These are phyloP conservation scores for Eruca vesicaria DNA, from an alignment of 441 rosid genomes.

Conservation along the genomic window DNA sequence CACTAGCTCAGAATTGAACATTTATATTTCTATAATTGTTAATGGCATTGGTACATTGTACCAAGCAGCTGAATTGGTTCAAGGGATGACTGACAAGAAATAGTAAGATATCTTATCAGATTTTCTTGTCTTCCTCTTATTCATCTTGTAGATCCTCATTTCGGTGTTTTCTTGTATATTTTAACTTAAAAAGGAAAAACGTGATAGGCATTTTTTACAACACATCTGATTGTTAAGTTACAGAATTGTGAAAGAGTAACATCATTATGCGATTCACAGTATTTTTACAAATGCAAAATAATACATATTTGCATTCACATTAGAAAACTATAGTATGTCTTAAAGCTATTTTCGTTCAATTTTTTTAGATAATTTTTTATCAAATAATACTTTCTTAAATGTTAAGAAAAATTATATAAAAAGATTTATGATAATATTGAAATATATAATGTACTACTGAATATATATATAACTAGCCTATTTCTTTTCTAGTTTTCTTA, in stretches of 20 bases:
- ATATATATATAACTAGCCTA: too few species aligned
- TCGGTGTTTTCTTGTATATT: not conserved
- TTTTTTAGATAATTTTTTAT: not conserved
- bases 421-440: too few species aligned
- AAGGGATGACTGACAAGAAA: not conserved
- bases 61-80: not conserved
- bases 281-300: not conserved
- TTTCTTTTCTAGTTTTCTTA: not conserved
- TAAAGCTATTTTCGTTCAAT: not conserved
- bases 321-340: not conserved
- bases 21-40: not conserved
- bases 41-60: slow-evolving; percentile 7
- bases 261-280: not conserved
- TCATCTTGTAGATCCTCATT: not conserved
- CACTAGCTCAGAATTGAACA: not conserved
- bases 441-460: too few species aligned
- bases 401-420: too few species aligned
- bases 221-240: not conserved
- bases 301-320: not conserved
- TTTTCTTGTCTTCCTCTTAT: not conserved
- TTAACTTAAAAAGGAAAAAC: too few species aligned
- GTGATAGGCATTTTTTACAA: not conserved
- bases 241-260: not conserved
- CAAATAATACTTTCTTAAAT: not conserved
- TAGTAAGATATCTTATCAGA: not conserved